Percentiles rank a stretch among this genome's conserved stretches.
These are phyloP conservation scores for Inonotus obliquus DNA, from an alignment of 1,284 basidiomycete genomes.

Conservation along the genomic window DNA sequence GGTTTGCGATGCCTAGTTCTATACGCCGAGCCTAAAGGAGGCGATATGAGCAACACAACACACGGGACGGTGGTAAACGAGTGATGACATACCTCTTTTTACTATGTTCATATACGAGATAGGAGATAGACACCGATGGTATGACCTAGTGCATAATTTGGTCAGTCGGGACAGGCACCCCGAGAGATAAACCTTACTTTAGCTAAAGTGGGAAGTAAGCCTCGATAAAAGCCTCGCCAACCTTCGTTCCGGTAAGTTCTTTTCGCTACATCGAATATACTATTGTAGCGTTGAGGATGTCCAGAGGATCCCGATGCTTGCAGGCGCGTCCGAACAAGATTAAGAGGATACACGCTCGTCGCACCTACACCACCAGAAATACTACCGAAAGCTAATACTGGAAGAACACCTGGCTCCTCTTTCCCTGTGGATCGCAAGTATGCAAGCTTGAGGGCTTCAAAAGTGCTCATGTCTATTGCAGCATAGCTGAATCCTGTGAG, in stretches of 20 bases:
- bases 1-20: neutral
- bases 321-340: constrained; percentile 89
- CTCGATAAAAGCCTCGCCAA: constrained; percentile 93
- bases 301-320: constrained; percentile 95
- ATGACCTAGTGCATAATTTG: constrained; percentile 59
- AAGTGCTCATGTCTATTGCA: constrained; percentile 94
- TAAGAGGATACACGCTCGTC: constrained; percentile 87
- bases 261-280: constrained; percentile 80
- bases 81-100: constrained; percentile 60
- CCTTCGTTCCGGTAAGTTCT: constrained; percentile 87
- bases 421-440: constrained; percentile 77
- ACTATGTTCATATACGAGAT: constrained; percentile 83
- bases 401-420: constrained; percentile 81
- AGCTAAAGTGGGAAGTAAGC: constrained; percentile 84
- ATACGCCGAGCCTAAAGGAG: constrained; percentile 15
- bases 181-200: constrained; percentile 52
- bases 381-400: constrained; percentile 82
- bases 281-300: constrained; percentile 85
- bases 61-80: neutral
- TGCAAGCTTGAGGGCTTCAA: constrained; percentile 84
- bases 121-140: constrained; percentile 91
- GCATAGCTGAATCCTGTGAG: constrained; percentile 50
- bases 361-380: constrained; percentile 90
- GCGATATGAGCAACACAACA: neutral
- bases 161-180: constrained; percentile 12